Percentiles rank a stretch among this genome's conserved stretches.
Evolutionary conservation across 2,329 filamentous ascomycete species (phyloP).

Genomic region (Pochonia chlamydosporia): DNA sequence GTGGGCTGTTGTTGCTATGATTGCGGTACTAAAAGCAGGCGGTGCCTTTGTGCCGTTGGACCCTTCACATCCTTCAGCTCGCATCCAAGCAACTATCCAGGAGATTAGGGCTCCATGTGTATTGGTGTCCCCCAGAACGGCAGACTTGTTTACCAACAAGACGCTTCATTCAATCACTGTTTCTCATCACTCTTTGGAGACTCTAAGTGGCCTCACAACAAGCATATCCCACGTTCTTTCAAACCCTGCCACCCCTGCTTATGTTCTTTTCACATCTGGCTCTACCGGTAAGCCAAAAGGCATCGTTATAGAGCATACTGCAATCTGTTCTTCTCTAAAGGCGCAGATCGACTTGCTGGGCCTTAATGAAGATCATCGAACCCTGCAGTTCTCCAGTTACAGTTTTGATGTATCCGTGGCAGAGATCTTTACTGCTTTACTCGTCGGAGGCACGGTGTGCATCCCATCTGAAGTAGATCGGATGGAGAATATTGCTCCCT

Average conservation of each 20-base stretch:
- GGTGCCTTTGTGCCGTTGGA: slow-evolving; percentile 27
- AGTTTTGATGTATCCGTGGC: background rate
- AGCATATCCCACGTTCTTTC: background rate
- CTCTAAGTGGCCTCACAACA: no score
- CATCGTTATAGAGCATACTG: background rate
- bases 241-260: background rate
- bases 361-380: background rate
- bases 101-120: background rate
- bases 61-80: background rate
- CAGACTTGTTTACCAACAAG: background rate
- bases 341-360: slow-evolving; percentile 10
- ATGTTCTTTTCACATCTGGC: background rate
- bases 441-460: background rate
- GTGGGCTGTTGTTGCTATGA: slow-evolving; percentile 23
- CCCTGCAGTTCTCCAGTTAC: background rate
- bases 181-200: no score
- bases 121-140: background rate
- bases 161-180: no score
- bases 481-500: background rate
- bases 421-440: background rate
- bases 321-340: background rate
- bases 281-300: background rate
- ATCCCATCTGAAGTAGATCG: slow-evolving; percentile 2
- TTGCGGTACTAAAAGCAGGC: slow-evolving; percentile 27
- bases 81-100: background rate